Conservation (phyloP, 2,329 filamentous ascomycete genomes). For the Dothistroma septosporum region DNA sequence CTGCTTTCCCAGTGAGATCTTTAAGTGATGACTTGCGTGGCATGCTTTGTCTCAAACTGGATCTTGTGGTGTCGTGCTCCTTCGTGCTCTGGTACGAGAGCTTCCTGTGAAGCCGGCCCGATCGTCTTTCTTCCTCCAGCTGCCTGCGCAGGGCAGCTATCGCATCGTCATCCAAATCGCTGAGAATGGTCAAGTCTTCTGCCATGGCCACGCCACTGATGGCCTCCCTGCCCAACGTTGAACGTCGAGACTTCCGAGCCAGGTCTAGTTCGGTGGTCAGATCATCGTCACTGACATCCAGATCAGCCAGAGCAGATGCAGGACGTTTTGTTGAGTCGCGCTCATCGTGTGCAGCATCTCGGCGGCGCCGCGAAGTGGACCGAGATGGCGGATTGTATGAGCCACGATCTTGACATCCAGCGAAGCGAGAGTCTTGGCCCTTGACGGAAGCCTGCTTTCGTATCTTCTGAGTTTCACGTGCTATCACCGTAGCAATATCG, state of each 20-base stretch:
- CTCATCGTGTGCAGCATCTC: not conserved
- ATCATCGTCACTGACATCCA: slow-evolving; percentile 21
- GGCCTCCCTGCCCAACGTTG: slow-evolving; percentile 4
- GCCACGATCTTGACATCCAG: not conserved
- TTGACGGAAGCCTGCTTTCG: slow-evolving; percentile 14
- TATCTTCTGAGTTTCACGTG: slow-evolving; percentile 29
- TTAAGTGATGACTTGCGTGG: slow-evolving; percentile 55
- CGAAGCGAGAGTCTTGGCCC: slow-evolving; percentile 3
- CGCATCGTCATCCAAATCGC: slow-evolving; percentile 50
- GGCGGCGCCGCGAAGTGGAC: slow-evolving; percentile 21
- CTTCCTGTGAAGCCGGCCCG: slow-evolving; percentile 5
- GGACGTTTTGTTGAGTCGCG: slow-evolving; percentile 9
- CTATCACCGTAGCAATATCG: slow-evolving; percentile 25
- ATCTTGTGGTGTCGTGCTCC: slow-evolving; percentile 20
- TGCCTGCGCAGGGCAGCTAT: slow-evolving; percentile 53
- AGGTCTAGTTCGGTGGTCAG: slow-evolving; percentile 24
- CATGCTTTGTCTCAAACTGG: slow-evolving; percentile 39
- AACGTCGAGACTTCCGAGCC: slow-evolving; percentile 13
- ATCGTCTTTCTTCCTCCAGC: slow-evolving; percentile 53
- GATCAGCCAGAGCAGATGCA: slow-evolving; percentile 20
- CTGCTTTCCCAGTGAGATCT: slow-evolving; percentile 40
- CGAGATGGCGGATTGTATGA: slow-evolving; percentile 13
- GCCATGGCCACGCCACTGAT: slow-evolving; percentile 2
- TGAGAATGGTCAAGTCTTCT: slow-evolving; percentile 51
- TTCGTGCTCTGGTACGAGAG: slow-evolving; percentile 6